Evolutionary conservation across 2,329 filamentous ascomycete genomes (phyloP), one percentile per base, ranked within the genome.

Genomic region (Apiospora malaysiana): DNA sequence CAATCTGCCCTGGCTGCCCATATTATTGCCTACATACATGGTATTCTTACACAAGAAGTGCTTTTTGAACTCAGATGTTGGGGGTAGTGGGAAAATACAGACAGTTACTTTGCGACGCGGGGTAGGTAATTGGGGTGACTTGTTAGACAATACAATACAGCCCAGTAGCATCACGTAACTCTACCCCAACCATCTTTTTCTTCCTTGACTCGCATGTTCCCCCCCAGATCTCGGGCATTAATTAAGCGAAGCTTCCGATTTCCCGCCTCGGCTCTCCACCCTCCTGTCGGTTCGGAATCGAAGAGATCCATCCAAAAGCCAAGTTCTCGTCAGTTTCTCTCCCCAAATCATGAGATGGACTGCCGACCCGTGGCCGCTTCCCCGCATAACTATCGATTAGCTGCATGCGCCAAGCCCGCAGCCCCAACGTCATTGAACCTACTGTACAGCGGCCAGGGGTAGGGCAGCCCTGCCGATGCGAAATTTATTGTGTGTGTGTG

Each of bases 361-460:
- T 63, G 56, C 56, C 56, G 56, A 63, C 32, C 56, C 56, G 18
- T 63, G 56, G 8, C 2, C 9, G 32, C 56, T 63, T 63, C 56
- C 56, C 56, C 56, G 32, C 56, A 63, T 63, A 63, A 59, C 56
- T 63, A 63, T 63, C 32, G 27, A 37, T 40, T 63, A 40, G 56
- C 27, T 40, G 56, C 56, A 63, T 63, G n/a, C 4, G 56, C 56
- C 32, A 63, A 63, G 56, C 9, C 56, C 27, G 32, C 32, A 40
- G 32, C 21, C 16, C 45, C 18, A 63, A 40, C 56, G 56, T 63
- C 56, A 63, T 63, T 40, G 18, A 63, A 40, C 56, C 32, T 40
- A 21, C 51, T 10, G 14, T 1, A 27, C 12, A 14, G 14, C 23
- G 49, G 49, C 32, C 32, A n/a, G 56, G 56, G 56, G 56, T 63